Conservation (phyloP, 352 stramenopile species). For the Phytophthora ohioensis region DNA sequence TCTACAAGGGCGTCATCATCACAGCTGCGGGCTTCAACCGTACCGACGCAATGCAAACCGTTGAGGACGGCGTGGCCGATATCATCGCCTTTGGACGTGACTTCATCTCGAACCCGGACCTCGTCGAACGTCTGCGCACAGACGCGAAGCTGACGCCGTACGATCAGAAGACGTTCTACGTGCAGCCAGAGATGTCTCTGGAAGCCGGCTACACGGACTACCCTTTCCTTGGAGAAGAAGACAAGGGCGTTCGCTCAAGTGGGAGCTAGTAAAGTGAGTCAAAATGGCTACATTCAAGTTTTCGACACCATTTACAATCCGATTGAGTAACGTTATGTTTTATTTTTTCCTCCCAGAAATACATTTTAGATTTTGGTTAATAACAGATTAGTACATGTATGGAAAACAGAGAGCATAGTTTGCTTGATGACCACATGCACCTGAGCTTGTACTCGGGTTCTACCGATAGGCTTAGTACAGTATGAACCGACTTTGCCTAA, state of each 20-base stretch:
- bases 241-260: constrained; percentile 19
- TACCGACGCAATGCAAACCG: constrained; percentile 44
- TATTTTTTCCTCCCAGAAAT: too few relatives aligned
- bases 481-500: too few relatives aligned
- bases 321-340: too few relatives aligned
- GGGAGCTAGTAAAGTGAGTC: not conserved
- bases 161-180: constrained; percentile 54
- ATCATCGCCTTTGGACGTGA: constrained; percentile 59
- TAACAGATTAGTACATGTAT: too few relatives aligned
- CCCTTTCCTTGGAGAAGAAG: constrained; percentile 29
- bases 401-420: too few relatives aligned
- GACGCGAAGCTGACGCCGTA: constrained; percentile 47
- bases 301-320: too few relatives aligned
- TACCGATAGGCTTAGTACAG: too few relatives aligned
- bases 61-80: constrained; percentile 56
- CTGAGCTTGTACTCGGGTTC: too few relatives aligned
- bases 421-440: too few relatives aligned
- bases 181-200: constrained; percentile 21
- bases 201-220: constrained; percentile 63
- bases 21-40: constrained; percentile 50
- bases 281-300: too few relatives aligned
- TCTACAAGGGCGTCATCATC: constrained; percentile 70
- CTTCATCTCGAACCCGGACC: constrained; percentile 54
- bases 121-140: constrained; percentile 60
- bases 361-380: too few relatives aligned